Conservation (phyloP, 2,329 filamentous ascomycete species). For the Chaetoscypha palmicola region DNA sequence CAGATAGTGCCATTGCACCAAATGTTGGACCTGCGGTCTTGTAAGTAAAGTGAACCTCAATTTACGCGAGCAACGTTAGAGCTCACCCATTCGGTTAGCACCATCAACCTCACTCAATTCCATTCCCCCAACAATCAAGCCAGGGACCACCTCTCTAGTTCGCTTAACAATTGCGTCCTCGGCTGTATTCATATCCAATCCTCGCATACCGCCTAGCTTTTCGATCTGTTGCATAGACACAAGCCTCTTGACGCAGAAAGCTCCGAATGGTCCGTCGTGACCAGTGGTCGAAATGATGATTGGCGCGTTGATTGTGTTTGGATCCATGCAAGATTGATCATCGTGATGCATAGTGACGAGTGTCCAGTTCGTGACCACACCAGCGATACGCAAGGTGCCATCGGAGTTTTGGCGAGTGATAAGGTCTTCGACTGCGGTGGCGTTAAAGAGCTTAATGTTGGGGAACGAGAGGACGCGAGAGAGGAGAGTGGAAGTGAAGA, state of each 20-base stretch:
- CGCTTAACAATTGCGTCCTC: constrained; percentile 93
- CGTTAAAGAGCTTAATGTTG: constrained; percentile 96
- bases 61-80: constrained; percentile 45
- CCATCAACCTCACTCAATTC: constrained; percentile 86
- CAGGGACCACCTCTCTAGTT: constrained; percentile 80
- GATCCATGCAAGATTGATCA: constrained; percentile 93
- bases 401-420: constrained; percentile 65
- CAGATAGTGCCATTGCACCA: constrained; percentile 80
- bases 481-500: constrained; percentile 85
- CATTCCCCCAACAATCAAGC: constrained; percentile 91
- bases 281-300: constrained; percentile 84
- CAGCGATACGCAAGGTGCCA: constrained; percentile 62
- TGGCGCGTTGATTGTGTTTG: constrained; percentile 92
- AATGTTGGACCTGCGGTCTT: constrained; percentile 57
- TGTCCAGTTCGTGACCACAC: constrained; percentile 95
- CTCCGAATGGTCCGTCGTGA: constrained; percentile 85
- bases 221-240: constrained; percentile 81
- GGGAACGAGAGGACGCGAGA: constrained; percentile 76
- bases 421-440: constrained; percentile 84
- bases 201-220: constrained; percentile 85
- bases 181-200: constrained; percentile 83
- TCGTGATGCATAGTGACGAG: constrained; percentile 82
- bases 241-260: constrained; percentile 84
- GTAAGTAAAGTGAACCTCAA: constrained; percentile 4
- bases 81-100: constrained; percentile 84